phyloP scores from a whole-genome alignment of 805 yeast species.

The Spathaspora hagerdaliae region DNA sequence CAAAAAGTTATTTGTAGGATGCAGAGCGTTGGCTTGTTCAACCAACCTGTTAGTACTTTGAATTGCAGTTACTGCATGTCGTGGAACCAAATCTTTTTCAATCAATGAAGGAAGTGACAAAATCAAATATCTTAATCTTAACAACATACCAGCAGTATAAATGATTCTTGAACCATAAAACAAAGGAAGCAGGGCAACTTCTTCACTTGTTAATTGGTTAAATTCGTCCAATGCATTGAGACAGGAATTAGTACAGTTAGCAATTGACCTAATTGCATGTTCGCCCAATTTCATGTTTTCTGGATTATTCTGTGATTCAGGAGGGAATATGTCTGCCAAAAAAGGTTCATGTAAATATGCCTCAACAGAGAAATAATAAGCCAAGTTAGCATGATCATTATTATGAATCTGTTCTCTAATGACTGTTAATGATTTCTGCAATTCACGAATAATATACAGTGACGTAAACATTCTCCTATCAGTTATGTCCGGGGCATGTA shows the following conservation, averaged over 20 bases:
- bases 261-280: conserved; percentile 39
- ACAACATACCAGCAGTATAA: conserved; percentile 62
- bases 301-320: conserved; percentile 3
- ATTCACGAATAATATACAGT: conserved; percentile 41
- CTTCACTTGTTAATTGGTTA: conserved; percentile 38
- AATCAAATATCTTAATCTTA: conserved; percentile 53
- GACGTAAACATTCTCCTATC: conserved; percentile 22
- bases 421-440: conserved; percentile 43
- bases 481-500: conserved; percentile 35
- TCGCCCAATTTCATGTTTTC: conserved; percentile 13
- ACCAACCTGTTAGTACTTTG: conserved; percentile 25
- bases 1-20: conserved; percentile 44
- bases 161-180: conserved; percentile 53
- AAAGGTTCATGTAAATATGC: conserved; percentile 64
- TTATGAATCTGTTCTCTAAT: conserved; percentile 36
- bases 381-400: conserved; percentile 39
- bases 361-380: conserved; percentile 59
- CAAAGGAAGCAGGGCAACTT: conserved; percentile 55
- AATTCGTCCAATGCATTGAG: conserved; percentile 47
- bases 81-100: conserved; percentile 46
- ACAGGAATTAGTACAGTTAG: conserved; percentile 53
- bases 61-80: conserved; percentile 34
- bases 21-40: conserved; percentile 21
- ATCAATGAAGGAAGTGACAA: conserved; percentile 46
- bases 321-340: conserved; percentile 18